phyloP scores from a whole-genome alignment of 306 rosid species.

The Herpetospermum pedunculosum region DNA sequence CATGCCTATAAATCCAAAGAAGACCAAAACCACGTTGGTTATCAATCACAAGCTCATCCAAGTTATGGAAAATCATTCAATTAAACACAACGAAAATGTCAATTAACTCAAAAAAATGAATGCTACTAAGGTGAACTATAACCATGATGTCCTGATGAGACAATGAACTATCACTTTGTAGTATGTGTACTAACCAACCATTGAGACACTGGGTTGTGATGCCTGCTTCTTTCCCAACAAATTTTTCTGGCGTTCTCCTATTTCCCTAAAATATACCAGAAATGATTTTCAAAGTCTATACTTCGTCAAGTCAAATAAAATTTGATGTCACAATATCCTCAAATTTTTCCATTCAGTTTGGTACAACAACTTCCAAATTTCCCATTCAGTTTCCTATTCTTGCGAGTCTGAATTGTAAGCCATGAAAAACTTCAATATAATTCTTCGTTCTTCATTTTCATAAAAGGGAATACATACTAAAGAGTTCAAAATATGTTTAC shows the following conservation, averaged over 20 bases:
- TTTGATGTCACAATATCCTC: too few relatives aligned
- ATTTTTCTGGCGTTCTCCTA: conserved; percentile 88
- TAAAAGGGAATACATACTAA: neutral
- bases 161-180: neutral
- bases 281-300: conserved; percentile 8
- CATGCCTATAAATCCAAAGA: neutral
- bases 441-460: neutral
- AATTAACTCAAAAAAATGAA: too few relatives aligned
- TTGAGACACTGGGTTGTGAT: conserved; percentile 97
- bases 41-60: neutral
- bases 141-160: neutral
- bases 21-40: neutral
- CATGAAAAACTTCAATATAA: neutral
- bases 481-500: neutral
- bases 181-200: conserved; percentile 73
- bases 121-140: too few relatives aligned
- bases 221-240: conserved; percentile 98
- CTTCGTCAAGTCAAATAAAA: conserved; percentile 4
- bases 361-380: neutral
- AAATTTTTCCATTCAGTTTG: too few relatives aligned
- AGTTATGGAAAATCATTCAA: neutral
- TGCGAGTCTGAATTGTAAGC: neutral
- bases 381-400: neutral
- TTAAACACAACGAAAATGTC: too few relatives aligned
- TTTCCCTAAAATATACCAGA: conserved; percentile 59